Evolutionary conservation across 371 early-diverging fungal genomes (phyloP), one percentile per base, ranked within the genome.

Genomic region (Nematocida homosporus): DNA sequence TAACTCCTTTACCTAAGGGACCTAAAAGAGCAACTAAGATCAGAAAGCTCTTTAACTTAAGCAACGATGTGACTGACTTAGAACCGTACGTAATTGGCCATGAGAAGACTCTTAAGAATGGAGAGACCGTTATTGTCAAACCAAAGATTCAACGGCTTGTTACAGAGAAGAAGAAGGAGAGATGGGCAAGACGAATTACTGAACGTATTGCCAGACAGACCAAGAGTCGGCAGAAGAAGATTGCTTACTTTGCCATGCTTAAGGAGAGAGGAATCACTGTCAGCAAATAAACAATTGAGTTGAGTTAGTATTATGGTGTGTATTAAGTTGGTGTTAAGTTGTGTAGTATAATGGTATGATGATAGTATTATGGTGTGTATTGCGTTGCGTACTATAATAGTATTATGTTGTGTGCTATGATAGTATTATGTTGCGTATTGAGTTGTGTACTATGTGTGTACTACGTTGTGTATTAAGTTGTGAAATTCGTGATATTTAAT

Each of bases 21-120:
- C 98, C 96, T 81, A 96, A 95, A 91, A 90, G 94, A 85, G 94
- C 93, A 81, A 88, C 85, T 87, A 94, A 95, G 86, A 92, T 97
- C 87, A 90, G 94, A 86, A 92, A 92, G 88, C 88, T 94, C 87
- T 94, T 95, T 86, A 89, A 88, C 85, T 86, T 96, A 84, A 87
- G 87, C 87, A 91, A 91, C 88, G 92, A 89, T 66, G 95, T 92
- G 85, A 94, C 93, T 87, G 93, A 94, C 80, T 91, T 93, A 87
- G 90, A 92, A 88, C 93, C 89, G 83, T 93, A 93, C 79, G 92
- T 94, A n/a, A 52, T 72, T n/a, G 35, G 23, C 3, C 60, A 63
- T 37, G 53, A 63, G 41, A 66, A 76, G 54, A 51, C 60, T 13
- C 47, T 52, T 8, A 60, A 61, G 48, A 57, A 51, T 25, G 78